These are phyloP conservation scores for Pseudogymnoascus sp. DNA, from an alignment of 2,329 filamentous ascomycete genomes.

Conservation along the genomic window DNA sequence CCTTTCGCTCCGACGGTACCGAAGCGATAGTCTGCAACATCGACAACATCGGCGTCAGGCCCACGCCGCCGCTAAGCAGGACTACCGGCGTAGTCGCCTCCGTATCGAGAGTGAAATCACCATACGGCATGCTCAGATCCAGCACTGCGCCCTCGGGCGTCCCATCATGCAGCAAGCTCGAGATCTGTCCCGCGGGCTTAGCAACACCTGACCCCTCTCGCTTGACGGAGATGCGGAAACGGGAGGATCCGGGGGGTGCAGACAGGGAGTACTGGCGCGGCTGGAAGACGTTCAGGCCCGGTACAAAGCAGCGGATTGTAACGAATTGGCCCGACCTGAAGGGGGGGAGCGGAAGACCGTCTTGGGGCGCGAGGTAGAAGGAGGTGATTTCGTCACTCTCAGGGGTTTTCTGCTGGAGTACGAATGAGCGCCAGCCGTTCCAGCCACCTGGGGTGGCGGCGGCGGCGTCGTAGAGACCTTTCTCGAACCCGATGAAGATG, in stretches of 20 bases:
- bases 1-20: slow-evolving; percentile 33
- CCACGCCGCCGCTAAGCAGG: slow-evolving; percentile 58
- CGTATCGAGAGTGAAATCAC: slow-evolving; percentile 53
- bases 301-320: slow-evolving; percentile 53
- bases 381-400: slow-evolving; percentile 56
- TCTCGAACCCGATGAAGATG: slow-evolving; percentile 59
- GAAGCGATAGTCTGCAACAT: slow-evolving; percentile 47
- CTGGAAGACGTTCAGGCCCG: slow-evolving; percentile 53
- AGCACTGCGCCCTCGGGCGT: slow-evolving; percentile 43
- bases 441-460: slow-evolving; percentile 29
- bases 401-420: slow-evolving; percentile 48
- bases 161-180: slow-evolving; percentile 42
- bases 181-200: slow-evolving; percentile 40
- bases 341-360: slow-evolving; percentile 46
- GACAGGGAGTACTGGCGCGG: slow-evolving; percentile 68
- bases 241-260: slow-evolving; percentile 40
- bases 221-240: slow-evolving; percentile 70
- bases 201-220: slow-evolving; percentile 36
- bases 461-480: slow-evolving; percentile 46
- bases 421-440: slow-evolving; percentile 43
- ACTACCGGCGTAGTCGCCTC: slow-evolving; percentile 45
- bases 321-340: slow-evolving; percentile 68
- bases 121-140: slow-evolving; percentile 46
- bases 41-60: slow-evolving; percentile 55
- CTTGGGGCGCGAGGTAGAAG: slow-evolving; percentile 61